These are phyloP conservation scores for Penium margaritaceum DNA, from an alignment of 139 green algal species.

Conservation along the genomic window DNA sequence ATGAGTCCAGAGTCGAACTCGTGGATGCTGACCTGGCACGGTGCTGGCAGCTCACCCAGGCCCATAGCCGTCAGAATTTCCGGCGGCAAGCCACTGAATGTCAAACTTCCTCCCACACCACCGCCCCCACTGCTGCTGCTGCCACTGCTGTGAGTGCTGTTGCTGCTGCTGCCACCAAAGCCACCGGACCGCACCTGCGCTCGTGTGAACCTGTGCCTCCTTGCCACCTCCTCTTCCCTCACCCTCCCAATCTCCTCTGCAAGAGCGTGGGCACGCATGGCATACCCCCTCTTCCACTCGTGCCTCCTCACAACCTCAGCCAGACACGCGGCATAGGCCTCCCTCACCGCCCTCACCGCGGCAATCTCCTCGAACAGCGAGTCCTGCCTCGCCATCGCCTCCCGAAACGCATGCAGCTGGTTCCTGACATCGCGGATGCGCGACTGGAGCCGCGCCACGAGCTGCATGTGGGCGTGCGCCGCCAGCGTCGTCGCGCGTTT, in stretches of 20 bases:
- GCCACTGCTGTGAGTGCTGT: too few relatives aligned
- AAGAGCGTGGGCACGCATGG: slow-evolving; percentile 57
- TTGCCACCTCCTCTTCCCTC: slow-evolving; percentile 62
- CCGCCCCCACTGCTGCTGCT: too few relatives aligned
- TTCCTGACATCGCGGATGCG: slow-evolving; percentile 74
- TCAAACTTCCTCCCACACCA: too few relatives aligned
- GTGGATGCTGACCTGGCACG: slow-evolving; percentile 60
- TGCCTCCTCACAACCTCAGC: slow-evolving; percentile 69
- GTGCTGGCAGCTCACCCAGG: slow-evolving; percentile 55
- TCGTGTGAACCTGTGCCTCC: slow-evolving; percentile 55
- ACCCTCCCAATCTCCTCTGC: slow-evolving; percentile 68
- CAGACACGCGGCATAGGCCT: slow-evolving; percentile 70
- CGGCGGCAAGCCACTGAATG: slow-evolving; percentile 44
- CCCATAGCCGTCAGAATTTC: slow-evolving; percentile 62
- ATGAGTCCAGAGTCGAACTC: too few relatives aligned
- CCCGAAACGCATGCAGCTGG: slow-evolving; percentile 66
- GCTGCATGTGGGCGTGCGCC: slow-evolving; percentile 69
- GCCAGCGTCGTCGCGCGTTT: slow-evolving; percentile 68
- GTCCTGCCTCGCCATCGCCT: slow-evolving; percentile 53
- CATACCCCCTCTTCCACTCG: slow-evolving; percentile 55
- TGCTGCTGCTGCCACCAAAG: slow-evolving; percentile 51
- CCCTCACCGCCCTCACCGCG: slow-evolving; percentile 56
- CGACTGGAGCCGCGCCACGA: slow-evolving; percentile 68
- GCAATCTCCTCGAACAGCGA: slow-evolving; percentile 64
- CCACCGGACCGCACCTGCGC: too few relatives aligned